phyloP scores from a whole-genome alignment of 495 filamentous ascomycete species.

The Haplographium delicatum region DNA sequence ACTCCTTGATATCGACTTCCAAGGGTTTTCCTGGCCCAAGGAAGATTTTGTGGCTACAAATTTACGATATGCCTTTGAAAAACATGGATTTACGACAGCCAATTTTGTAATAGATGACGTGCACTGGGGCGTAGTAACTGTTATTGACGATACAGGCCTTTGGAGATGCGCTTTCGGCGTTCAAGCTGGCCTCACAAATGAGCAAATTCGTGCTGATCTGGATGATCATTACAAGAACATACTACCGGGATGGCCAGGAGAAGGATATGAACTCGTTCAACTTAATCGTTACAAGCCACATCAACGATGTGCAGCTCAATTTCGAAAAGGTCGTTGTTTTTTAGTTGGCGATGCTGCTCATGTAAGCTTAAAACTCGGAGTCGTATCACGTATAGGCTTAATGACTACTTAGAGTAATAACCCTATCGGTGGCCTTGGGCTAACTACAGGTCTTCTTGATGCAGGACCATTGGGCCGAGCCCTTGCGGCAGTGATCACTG shows the following conservation, averaged over 20 bases:
- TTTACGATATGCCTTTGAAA: neutral
- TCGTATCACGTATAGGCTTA: neutral
- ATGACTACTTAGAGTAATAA: neutral
- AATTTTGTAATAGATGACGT: constrained; percentile 1
- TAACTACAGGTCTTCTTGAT: neutral
- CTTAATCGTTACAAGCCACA: neutral
- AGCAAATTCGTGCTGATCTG: neutral
- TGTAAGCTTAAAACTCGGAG: neutral
- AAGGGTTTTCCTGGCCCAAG: neutral
- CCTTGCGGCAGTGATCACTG: neutral
- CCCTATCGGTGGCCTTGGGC: neutral
- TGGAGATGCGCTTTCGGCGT: neutral
- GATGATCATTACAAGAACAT: constrained; percentile 1
- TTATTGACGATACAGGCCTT: neutral
- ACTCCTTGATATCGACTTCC: neutral
- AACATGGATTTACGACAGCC: neutral
- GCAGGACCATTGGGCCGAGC: neutral
- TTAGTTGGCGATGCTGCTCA: neutral
- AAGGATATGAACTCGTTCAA: neutral
- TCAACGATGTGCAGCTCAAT: constrained; percentile 1
- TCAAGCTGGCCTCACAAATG: neutral
- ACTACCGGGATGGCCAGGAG: neutral
- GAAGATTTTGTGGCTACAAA: neutral
- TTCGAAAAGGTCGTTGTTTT: neutral
- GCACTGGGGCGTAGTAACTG: neutral